A percentile compares a stretch with the other conserved stretches of the same genome.
These are phyloP conservation scores for Nemania abortiva DNA, from an alignment of 2,329 filamentous ascomycete genomes.

Conservation along the genomic window DNA sequence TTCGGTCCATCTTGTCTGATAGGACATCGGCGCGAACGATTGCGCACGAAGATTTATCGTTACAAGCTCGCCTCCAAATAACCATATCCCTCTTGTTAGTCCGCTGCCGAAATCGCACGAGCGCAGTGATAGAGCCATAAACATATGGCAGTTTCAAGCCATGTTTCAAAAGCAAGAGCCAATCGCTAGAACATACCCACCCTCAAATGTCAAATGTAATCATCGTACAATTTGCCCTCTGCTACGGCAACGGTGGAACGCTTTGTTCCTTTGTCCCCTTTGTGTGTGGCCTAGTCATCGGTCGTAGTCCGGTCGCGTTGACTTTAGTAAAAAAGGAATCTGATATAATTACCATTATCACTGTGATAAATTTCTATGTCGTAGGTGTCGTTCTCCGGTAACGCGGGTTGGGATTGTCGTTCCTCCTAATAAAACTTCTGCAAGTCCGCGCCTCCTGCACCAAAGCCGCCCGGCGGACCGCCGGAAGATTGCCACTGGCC, in stretches of 20 bases:
- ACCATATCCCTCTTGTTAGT: neutral
- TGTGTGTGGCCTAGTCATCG: neutral
- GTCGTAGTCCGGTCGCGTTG: too few relatives aligned
- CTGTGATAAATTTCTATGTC: neutral
- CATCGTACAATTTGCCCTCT: constrained; percentile 10
- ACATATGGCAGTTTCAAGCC: neutral
- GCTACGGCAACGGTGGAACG: neutral
- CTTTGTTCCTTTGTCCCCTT: too few relatives aligned
- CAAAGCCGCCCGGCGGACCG: constrained; percentile 40
- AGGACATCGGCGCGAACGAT: too few relatives aligned
- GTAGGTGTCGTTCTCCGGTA: neutral
- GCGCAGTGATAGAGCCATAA: neutral
- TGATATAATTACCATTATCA: too few relatives aligned
- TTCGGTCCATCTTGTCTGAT: too few relatives aligned
- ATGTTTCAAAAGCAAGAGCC: neutral
- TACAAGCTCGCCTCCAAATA: neutral
- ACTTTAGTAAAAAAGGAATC: neutral
- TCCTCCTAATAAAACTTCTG: constrained; percentile 56
- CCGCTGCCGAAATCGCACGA: neutral
- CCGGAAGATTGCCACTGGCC: constrained; percentile 43
- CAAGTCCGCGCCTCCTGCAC: constrained; percentile 51
- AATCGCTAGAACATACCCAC: constrained; percentile 8
- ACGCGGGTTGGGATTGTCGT: neutral
- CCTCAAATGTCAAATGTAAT: neutral
- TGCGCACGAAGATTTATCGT: neutral